phyloP scores from a whole-genome alignment of 2,329 filamentous ascomycete species.

The Trichoderma endophyticum region DNA sequence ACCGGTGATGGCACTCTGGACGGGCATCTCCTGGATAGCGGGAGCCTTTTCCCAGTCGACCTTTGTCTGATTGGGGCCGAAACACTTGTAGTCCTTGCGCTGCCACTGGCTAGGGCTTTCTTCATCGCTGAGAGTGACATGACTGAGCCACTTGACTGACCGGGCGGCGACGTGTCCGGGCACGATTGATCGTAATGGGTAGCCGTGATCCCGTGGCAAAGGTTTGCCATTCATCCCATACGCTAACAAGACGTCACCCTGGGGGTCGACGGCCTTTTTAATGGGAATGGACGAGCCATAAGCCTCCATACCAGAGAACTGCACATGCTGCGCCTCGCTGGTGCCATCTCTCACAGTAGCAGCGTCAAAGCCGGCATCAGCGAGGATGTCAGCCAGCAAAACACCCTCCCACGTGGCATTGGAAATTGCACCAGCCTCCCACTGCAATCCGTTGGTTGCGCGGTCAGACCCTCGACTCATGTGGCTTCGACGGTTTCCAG shows the following conservation, averaged over 20 bases:
- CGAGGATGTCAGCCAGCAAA: slow-evolving; percentile 52
- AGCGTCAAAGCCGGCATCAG: slow-evolving; percentile 52
- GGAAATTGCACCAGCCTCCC: slow-evolving; percentile 58
- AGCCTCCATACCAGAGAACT: slow-evolving; percentile 58
- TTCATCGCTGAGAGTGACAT: slow-evolving; percentile 62
- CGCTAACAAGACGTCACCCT: slow-evolving; percentile 63
- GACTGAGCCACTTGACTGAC: slow-evolving; percentile 66
- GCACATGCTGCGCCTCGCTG: slow-evolving; percentile 48
- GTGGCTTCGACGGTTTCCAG: slow-evolving; percentile 57
- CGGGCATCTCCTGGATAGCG: slow-evolving; percentile 65
- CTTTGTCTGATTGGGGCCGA: slow-evolving; percentile 59
- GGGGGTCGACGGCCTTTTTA: slow-evolving; percentile 54
- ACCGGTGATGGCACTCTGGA: slow-evolving; percentile 63
- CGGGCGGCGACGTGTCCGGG: slow-evolving; percentile 65
- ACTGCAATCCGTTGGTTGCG: slow-evolving; percentile 56
- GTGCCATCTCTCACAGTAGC: slow-evolving; percentile 35
- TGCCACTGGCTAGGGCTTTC: slow-evolving; percentile 66
- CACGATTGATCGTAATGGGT: slow-evolving; percentile 59
- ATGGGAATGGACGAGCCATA: slow-evolving; percentile 62
- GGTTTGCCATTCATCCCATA: slow-evolving; percentile 65
- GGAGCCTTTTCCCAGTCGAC: slow-evolving; percentile 62
- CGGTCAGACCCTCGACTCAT: slow-evolving; percentile 49
- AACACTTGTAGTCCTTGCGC: slow-evolving; percentile 65
- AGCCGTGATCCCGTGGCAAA: slow-evolving; percentile 64
- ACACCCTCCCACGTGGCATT: slow-evolving; percentile 60